Base-by-base conservation (phyloP, 1,139 yeast species). In the Protomyces inouyei region DNA sequence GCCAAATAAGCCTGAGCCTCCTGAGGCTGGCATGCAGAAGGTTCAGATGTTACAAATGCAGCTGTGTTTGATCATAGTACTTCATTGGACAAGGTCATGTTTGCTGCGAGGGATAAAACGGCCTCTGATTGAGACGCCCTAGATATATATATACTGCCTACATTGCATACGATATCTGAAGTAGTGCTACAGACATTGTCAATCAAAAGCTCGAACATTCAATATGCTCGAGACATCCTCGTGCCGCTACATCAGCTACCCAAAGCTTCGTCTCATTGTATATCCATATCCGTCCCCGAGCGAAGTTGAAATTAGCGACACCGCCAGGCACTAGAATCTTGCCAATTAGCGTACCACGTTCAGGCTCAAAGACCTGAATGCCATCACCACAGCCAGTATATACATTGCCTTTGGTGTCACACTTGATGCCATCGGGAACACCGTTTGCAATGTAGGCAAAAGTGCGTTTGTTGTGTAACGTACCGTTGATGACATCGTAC, bases 351-450 rank as follows among this genome's bases (percentile, higher is more conserved):
- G 54, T 43, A 6, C 76, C 76, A 25, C 66, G 67, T 1, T 12
- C n/a, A 3, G 59, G 52, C 57, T 71, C 68, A 74, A 75, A 73
- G n/a, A 73, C 73, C 21, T 71, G 72, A n/a, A 73, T 64, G 6
- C 73, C 74, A 59, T 72, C 73, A 3, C 64, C 67, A 55, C 74
- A 71, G 3, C 74, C 74, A 6, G 73, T 69, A 54, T 70, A 73
- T 2, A 73, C 72, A 56, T 72, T 72, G 4, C 75, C 76, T 0
- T 55, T 59, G 3, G 60, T 55, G 60, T 73, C 76, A 38, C 67
- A 65, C 65, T 72, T 73, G 64, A 73, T 71, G 3, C 75, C 75
- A 61, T 72, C 74, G 1, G 75, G 75, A 8, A 70, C 73, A 3
- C 71, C 74, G 35, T 67, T 54, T 55, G 69, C 72, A 16, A 71